These are phyloP conservation scores for Neurospora sp. DNA, from an alignment of 495 filamentous ascomycete genomes.

Conservation along the genomic window DNA sequence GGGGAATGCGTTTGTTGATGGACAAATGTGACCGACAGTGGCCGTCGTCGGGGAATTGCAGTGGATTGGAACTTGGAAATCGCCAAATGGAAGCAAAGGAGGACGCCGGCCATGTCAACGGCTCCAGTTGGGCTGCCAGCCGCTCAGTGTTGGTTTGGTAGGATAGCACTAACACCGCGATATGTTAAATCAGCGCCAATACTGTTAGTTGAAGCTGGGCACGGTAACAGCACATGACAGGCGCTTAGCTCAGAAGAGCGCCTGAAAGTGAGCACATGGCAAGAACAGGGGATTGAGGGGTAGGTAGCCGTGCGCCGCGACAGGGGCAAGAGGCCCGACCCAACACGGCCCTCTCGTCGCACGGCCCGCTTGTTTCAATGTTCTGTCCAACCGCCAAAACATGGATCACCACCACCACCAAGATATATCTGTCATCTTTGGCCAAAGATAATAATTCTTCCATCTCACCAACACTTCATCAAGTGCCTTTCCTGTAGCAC, in stretches of 20 bases:
- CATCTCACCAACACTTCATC: background rate
- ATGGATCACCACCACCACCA: background rate
- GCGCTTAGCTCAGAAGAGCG: background rate
- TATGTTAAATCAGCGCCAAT: background rate
- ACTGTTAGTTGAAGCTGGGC: background rate
- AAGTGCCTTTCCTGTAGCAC: background rate
- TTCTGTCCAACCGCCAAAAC: background rate
- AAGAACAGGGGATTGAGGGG: background rate
- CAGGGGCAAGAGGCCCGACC: background rate
- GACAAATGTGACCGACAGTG: background rate
- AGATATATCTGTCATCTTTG: background rate
- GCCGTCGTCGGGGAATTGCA: background rate
- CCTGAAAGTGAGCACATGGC: background rate
- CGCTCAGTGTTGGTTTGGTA: background rate
- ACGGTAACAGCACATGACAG: background rate
- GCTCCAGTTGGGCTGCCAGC: background rate
- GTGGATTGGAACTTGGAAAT: background rate
- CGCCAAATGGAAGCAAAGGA: background rate
- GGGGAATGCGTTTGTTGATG: background rate
- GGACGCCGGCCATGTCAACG: background rate
- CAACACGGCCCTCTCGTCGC: background rate
- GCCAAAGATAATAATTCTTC: background rate
- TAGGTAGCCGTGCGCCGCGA: background rate
- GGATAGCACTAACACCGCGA: background rate
- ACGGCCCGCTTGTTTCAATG: no score